Percentiles rank a stretch among this genome's conserved stretches.
Conservation (phyloP, 1,284 basidiomycete genomes). For the Cutaneotrichosporon daszewskae region DNA sequence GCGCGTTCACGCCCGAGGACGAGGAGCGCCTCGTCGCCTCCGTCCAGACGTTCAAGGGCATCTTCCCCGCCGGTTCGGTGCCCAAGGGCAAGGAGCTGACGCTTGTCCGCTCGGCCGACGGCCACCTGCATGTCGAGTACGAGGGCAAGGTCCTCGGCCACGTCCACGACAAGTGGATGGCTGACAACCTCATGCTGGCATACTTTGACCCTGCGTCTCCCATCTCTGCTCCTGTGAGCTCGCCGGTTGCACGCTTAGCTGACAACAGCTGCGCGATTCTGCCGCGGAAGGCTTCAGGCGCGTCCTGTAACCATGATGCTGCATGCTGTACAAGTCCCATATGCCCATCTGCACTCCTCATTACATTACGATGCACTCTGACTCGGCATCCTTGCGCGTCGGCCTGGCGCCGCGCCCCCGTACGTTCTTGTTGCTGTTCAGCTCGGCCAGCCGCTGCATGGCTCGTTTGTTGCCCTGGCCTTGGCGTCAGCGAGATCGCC, state of each 20-base stretch:
- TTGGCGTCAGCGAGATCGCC: constrained; percentile 11
- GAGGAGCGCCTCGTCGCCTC: constrained; percentile 38
- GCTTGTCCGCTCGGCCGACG: constrained; percentile 36
- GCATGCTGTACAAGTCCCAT: constrained; percentile 10
- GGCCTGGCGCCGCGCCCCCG: constrained; percentile 60
- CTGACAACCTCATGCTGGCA: constrained; percentile 45
- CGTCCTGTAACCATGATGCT: not conserved
- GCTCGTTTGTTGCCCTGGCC: constrained; percentile 45
- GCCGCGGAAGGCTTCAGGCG: constrained; percentile 2
- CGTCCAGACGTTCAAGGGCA: constrained; percentile 46
- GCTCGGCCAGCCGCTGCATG: constrained; percentile 87
- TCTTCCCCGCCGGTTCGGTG: constrained; percentile 50
- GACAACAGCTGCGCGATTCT: constrained; percentile 4
- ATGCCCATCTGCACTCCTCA: not conserved
- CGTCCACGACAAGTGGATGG: constrained; percentile 43
- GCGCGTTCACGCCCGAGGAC: constrained; percentile 29
- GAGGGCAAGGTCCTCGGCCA: constrained; percentile 44
- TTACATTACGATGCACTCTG: constrained; percentile 78
- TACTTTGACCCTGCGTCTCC: constrained; percentile 48
- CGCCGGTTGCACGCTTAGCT: not conserved
- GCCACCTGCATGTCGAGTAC: constrained; percentile 7
- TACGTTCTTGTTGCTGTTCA: constrained; percentile 45
- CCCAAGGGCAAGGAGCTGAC: constrained; percentile 50
- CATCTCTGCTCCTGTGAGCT: constrained; percentile 27
- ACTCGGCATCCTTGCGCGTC: constrained; percentile 82